These are phyloP conservation scores for Linum trigynum DNA, from an alignment of 345 rosid genomes.

Conservation along the genomic window DNA sequence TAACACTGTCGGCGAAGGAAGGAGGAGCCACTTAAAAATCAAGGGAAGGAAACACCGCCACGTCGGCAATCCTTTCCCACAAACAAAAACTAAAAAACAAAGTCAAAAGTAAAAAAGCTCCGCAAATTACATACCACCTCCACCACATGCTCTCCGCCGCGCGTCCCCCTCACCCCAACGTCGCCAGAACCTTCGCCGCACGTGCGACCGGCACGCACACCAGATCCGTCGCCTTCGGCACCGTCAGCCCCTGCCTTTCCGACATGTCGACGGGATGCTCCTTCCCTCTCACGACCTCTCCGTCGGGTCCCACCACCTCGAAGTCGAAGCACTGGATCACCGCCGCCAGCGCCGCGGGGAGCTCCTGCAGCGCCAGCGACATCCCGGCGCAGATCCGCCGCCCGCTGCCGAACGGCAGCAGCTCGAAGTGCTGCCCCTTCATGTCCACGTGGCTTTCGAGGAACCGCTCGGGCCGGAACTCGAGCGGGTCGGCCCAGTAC, in stretches of 20 bases:
- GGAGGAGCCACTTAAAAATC: too few species aligned
- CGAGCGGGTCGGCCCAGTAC: constrained; percentile 30
- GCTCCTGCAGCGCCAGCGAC: constrained; percentile 32
- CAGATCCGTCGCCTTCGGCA: constrained; percentile 31
- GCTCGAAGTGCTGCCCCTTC: constrained; percentile 28
- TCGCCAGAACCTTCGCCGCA: too few species aligned
- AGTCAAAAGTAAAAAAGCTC: too few species aligned
- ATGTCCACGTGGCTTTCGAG: constrained; percentile 17
- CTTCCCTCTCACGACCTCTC: neutral
- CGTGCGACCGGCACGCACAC: constrained; percentile 26
- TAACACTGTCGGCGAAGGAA: too few species aligned
- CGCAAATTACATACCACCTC: too few species aligned
- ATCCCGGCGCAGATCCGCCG: constrained; percentile 43
- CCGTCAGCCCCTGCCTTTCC: constrained; percentile 34
- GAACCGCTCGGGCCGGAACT: constrained; percentile 35
- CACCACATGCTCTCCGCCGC: too few species aligned
- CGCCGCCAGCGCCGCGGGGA: constrained; percentile 22
- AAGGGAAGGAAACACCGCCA: too few species aligned
- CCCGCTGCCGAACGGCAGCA: constrained; percentile 42
- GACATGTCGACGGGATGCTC: constrained; percentile 20
- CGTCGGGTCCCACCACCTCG: constrained; percentile 9
- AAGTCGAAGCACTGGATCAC: constrained; percentile 44
- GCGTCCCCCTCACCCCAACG: too few species aligned
- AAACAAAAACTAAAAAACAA: too few species aligned
- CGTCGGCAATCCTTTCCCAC: too few species aligned